Evolutionary conservation across 106 monocot genomes (phyloP).

Genomic region (Gastrodia elata): DNA sequence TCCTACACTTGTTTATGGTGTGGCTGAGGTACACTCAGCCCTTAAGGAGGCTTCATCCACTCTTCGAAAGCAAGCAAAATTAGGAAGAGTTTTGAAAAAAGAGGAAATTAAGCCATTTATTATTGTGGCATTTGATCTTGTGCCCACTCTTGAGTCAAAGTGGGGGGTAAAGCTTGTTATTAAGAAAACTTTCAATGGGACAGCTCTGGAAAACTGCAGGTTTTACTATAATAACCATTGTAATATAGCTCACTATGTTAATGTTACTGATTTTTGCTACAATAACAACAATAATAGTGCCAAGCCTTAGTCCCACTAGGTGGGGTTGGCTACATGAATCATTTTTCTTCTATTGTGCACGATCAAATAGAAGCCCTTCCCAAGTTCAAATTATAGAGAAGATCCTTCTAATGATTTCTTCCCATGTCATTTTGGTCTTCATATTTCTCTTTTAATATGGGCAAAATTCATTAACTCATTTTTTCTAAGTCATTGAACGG

Average conservation of each 20-base stretch:
- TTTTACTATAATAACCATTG: conserved; percentile 11
- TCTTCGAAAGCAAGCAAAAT: conserved; percentile 22
- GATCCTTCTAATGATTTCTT: too few relatives aligned
- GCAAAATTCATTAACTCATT: too few relatives aligned
- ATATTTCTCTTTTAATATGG: too few relatives aligned
- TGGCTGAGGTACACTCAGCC: conserved; percentile 49
- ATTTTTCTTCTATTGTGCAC: too few relatives aligned
- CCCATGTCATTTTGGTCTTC: too few relatives aligned
- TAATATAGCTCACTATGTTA: neutral
- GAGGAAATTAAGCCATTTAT: conserved; percentile 37
- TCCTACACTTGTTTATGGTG: conserved; percentile 57
- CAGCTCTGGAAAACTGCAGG: conserved; percentile 82
- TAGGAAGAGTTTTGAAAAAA: conserved; percentile 39
- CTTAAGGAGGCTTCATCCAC: conserved; percentile 21
- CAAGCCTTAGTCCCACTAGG: too few relatives aligned
- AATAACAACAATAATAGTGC: too few relatives aligned
- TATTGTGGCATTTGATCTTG: conserved; percentile 76
- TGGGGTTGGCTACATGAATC: too few relatives aligned
- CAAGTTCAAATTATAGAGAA: too few relatives aligned
- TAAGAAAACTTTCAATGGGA: conserved; percentile 66
- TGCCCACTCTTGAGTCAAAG: conserved; percentile 73
- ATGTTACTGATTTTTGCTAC: neutral
- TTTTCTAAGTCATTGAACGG: too few relatives aligned
- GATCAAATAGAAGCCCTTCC: too few relatives aligned
- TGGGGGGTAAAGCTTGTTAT: conserved; percentile 64